Evolutionary conservation across 306 rosid species (phyloP).

Genomic region (Prunus dulcis): DNA sequence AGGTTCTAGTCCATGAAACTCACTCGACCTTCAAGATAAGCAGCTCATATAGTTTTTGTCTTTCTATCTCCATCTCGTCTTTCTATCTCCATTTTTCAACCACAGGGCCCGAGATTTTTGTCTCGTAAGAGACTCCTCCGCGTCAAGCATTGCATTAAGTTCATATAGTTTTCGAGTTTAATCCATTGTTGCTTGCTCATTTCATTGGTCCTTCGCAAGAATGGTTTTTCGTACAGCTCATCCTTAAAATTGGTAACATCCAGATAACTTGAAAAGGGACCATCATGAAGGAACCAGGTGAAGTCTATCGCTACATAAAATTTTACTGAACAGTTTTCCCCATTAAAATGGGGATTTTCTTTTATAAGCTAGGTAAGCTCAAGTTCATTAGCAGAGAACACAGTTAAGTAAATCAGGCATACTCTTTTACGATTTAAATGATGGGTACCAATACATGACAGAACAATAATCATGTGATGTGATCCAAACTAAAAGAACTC

Average conservation of each 20-base stretch:
- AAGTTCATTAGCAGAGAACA: conserved; percentile 35
- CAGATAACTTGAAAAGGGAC: background rate
- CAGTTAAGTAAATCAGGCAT: conserved; percentile 27
- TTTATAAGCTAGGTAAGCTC: conserved; percentile 18
- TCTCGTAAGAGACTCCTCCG: too few relatives aligned
- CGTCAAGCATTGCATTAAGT: too few relatives aligned
- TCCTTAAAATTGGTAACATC: background rate
- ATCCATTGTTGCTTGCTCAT: too few relatives aligned
- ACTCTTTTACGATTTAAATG: conserved; percentile 31
- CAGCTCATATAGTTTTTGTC: background rate
- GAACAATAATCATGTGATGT: conserved; percentile 27
- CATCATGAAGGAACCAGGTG: background rate
- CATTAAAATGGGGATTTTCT: conserved; percentile 31
- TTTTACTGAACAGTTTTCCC: conserved; percentile 26
- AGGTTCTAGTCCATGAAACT: too few relatives aligned
- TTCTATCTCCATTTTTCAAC: too few relatives aligned
- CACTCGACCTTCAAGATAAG: background rate
- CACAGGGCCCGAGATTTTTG: too few relatives aligned
- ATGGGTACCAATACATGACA: conserved; percentile 35
- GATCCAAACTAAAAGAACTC: conserved; percentile 78
- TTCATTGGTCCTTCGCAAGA: too few relatives aligned
- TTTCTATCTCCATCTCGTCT: too few relatives aligned
- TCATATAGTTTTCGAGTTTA: too few relatives aligned
- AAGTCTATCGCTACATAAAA: background rate
- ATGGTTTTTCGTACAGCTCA: too few relatives aligned